phyloP scores from a whole-genome alignment of 257 asterid species.

The Fraxinus quadrangulata region DNA sequence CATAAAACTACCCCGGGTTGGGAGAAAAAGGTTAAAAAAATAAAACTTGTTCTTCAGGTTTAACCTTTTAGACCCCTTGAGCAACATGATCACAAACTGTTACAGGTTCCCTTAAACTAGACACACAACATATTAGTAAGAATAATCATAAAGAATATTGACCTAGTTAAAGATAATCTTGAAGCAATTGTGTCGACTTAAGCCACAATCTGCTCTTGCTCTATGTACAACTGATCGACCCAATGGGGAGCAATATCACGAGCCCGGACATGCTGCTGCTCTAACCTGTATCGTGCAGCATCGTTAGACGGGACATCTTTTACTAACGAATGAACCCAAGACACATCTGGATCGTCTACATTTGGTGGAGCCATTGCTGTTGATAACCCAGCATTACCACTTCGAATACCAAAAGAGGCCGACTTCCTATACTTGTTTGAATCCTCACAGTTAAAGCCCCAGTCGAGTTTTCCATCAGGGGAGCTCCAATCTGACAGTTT shows the following conservation, averaged over 20 bases:
- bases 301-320: constrained; percentile 56
- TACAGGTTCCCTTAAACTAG: constrained; percentile 22
- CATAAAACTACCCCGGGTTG: not conserved
- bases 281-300: constrained; percentile 34
- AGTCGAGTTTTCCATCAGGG: constrained; percentile 75
- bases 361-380: constrained; percentile 24
- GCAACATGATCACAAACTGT: constrained; percentile 21
- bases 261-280: constrained; percentile 39
- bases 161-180: constrained; percentile 23
- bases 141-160: constrained; percentile 43
- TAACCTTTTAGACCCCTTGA: constrained; percentile 13
- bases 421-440: constrained; percentile 68
- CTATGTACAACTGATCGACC: constrained; percentile 86
- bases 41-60: not conserved
- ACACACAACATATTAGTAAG: constrained; percentile 32
- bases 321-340: constrained; percentile 81
- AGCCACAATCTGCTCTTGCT: constrained; percentile 86
- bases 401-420: constrained; percentile 52
- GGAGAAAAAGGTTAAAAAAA: not conserved
- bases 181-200: constrained; percentile 26
- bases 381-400: constrained; percentile 23
- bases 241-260: constrained; percentile 52
- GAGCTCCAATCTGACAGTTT: constrained; percentile 72
- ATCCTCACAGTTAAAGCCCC: constrained; percentile 85
- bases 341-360: constrained; percentile 65